Evolutionary conservation across 371 early-diverging fungal species (phyloP).

Genomic region (Funneliformis caledonium): DNA sequence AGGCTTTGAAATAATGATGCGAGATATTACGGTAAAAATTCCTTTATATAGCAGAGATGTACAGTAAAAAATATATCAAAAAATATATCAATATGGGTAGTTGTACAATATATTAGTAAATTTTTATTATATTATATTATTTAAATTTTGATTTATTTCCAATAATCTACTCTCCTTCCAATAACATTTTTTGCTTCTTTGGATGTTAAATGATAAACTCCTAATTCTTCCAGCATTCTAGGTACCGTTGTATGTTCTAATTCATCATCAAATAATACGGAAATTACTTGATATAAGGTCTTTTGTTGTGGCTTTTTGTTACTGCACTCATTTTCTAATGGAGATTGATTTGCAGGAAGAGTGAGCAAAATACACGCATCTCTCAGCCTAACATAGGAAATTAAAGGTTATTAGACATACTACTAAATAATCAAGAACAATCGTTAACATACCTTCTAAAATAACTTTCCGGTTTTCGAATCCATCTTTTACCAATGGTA

Average conservation of each 20-base stretch:
- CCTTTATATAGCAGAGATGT: no score
- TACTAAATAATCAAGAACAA: background rate
- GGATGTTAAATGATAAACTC: constrained; percentile 10
- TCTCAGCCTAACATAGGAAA: constrained; percentile 2
- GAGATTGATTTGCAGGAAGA: background rate
- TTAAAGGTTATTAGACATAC: background rate
- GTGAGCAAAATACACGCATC: constrained; percentile 38
- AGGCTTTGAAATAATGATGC: no score
- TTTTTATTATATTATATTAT: no score
- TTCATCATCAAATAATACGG: constrained; percentile 25
- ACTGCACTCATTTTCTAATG: background rate
- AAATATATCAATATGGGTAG: no score
- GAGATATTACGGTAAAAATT: no score
- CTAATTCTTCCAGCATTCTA: constrained; percentile 24
- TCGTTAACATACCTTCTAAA: constrained; percentile 43
- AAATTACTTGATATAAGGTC: constrained; percentile 19
- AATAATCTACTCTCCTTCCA: constrained; percentile 28
- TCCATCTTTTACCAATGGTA: constrained; percentile 56
- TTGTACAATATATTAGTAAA: no score
- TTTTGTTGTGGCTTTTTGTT: background rate
- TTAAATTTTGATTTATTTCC: constrained; percentile 8
- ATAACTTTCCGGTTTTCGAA: constrained; percentile 63
- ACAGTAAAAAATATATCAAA: no score
- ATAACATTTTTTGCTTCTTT: constrained; percentile 39
- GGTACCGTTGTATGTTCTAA: constrained; percentile 13